These are phyloP conservation scores for Sphaerostilbella broomeana DNA, from an alignment of 2,329 filamentous ascomycete genomes.

Conservation along the genomic window DNA sequence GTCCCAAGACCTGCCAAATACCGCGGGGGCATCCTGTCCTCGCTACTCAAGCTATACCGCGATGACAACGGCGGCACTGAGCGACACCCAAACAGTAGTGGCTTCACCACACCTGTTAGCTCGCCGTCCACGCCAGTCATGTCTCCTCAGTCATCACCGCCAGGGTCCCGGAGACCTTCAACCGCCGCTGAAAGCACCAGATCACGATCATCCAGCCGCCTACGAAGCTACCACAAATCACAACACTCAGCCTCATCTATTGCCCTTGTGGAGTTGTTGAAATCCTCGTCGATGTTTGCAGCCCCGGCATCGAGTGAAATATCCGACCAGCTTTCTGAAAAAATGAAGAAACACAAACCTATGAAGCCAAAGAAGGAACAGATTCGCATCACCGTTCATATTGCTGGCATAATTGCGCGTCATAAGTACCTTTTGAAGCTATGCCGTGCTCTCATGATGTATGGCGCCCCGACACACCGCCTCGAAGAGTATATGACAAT, in stretches of 20 bases:
- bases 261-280: conserved; percentile 45
- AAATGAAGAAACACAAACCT: conserved; percentile 34
- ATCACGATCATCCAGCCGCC: conserved; percentile 32
- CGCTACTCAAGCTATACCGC: conserved; percentile 64
- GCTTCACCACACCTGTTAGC: conserved; percentile 34
- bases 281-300: conserved; percentile 47
- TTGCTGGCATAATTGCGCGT: conserved; percentile 64
- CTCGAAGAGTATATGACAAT: conserved; percentile 89
- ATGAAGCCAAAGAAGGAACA: conserved; percentile 33
- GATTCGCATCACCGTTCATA: conserved; percentile 48
- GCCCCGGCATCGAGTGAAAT: conserved; percentile 40
- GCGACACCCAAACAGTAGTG: conserved; percentile 29
- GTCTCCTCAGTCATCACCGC: conserved; percentile 37
- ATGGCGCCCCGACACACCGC: conserved; percentile 83
- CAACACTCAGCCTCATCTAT: conserved; percentile 37
- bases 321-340: conserved; percentile 38
- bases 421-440: conserved; percentile 80
- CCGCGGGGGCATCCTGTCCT: conserved; percentile 65
- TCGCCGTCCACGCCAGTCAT: conserved; percentile 32
- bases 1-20: conserved; percentile 62
- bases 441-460: conserved; percentile 81
- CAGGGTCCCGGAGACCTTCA: conserved; percentile 35
- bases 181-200: conserved; percentile 24
- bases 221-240: conserved; percentile 37
- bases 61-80: conserved; percentile 33